A percentile compares a stretch with the other conserved stretches of the same genome.
Conservation (phyloP, 1,139 yeast genomes). For the Saccharomycopsis crataegensis region DNA sequence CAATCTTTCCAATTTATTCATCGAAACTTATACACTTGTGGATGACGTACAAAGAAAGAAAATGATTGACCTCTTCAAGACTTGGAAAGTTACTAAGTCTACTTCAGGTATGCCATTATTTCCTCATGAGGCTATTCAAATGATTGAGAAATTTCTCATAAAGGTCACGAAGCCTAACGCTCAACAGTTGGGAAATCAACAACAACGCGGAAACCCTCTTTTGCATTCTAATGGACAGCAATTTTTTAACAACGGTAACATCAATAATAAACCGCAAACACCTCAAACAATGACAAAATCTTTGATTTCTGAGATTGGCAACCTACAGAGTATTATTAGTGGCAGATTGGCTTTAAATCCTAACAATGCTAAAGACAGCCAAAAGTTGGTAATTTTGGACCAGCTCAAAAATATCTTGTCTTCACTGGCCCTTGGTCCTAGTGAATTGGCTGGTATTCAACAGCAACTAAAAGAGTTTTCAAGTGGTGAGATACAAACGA, state of each 20-base stretch:
- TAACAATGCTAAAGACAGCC: slow-evolving; percentile 32
- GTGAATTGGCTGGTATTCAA: background rate
- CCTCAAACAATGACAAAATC: slow-evolving; percentile 14
- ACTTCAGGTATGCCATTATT: slow-evolving; percentile 64
- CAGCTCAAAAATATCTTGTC: slow-evolving; percentile 28
- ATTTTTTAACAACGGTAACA: background rate
- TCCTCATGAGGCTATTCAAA: slow-evolving; percentile 59
- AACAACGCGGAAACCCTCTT: slow-evolving; percentile 2
- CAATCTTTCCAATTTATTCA: slow-evolving; percentile 59
- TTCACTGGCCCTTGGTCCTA: slow-evolving; percentile 18
- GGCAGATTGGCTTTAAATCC: slow-evolving; percentile 33
- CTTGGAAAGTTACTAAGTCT: slow-evolving; percentile 72
- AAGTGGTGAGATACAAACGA: background rate
- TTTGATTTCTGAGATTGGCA: slow-evolving; percentile 34
- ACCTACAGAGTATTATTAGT: slow-evolving; percentile 32
- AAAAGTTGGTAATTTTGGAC: slow-evolving; percentile 28
- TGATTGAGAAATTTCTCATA: slow-evolving; percentile 66
- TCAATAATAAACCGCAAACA: slow-evolving; percentile 5
- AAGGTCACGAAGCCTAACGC: slow-evolving; percentile 35
- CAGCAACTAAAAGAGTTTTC: background rate
- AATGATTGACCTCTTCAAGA: slow-evolving; percentile 68
- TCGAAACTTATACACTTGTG: slow-evolving; percentile 70
- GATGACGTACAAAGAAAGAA: slow-evolving; percentile 69
- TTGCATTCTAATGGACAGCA: background rate
- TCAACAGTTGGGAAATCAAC: background rate